These are phyloP conservation scores for Yamadazyma takamatsuzukensis DNA, from an alignment of 805 yeast species.

Conservation along the genomic window DNA sequence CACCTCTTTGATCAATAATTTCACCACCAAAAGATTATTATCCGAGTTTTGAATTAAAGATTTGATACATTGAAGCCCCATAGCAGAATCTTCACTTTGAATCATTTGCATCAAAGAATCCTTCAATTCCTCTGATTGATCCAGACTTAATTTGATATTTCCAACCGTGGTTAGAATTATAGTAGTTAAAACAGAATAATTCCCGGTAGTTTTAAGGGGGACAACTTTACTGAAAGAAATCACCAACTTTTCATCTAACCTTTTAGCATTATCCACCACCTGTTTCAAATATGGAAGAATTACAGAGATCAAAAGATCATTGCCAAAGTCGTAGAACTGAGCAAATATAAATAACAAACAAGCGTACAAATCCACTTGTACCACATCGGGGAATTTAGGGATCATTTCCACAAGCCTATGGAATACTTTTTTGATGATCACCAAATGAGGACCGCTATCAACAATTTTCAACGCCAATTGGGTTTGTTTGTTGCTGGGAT, in stretches of 20 bases:
- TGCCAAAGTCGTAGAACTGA: slow-evolving; percentile 45
- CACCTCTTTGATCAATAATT: slow-evolving; percentile 44
- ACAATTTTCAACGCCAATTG: slow-evolving; percentile 24
- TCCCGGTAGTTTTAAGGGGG: slow-evolving; percentile 13
- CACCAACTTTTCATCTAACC: slow-evolving; percentile 18
- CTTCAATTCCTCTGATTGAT: slow-evolving; percentile 20
- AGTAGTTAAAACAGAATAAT: slow-evolving; percentile 29
- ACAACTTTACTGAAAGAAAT: slow-evolving; percentile 20
- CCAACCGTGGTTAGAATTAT: slow-evolving; percentile 35
- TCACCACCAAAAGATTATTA: slow-evolving; percentile 30
- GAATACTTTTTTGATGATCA: slow-evolving; percentile 47
- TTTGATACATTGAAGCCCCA: slow-evolving; percentile 55
- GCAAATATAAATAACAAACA: slow-evolving; percentile 65
- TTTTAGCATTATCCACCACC: slow-evolving; percentile 22
- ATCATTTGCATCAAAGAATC: slow-evolving; percentile 23
- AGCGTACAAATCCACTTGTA: slow-evolving; percentile 66
- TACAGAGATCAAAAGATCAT: slow-evolving; percentile 43
- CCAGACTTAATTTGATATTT: slow-evolving; percentile 20
- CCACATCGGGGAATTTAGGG: slow-evolving; percentile 60
- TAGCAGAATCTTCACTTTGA: slow-evolving; percentile 17
- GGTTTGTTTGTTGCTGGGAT: slow-evolving; percentile 19
- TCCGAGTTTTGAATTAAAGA: slow-evolving; percentile 43
- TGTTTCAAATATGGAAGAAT: slow-evolving; percentile 43
- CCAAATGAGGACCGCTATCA: slow-evolving; percentile 35
- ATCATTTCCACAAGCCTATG: slow-evolving; percentile 59